These are phyloP conservation scores for Dimargaris cristalligena DNA, from an alignment of 192 early-diverging fungal species.

Conservation along the genomic window DNA sequence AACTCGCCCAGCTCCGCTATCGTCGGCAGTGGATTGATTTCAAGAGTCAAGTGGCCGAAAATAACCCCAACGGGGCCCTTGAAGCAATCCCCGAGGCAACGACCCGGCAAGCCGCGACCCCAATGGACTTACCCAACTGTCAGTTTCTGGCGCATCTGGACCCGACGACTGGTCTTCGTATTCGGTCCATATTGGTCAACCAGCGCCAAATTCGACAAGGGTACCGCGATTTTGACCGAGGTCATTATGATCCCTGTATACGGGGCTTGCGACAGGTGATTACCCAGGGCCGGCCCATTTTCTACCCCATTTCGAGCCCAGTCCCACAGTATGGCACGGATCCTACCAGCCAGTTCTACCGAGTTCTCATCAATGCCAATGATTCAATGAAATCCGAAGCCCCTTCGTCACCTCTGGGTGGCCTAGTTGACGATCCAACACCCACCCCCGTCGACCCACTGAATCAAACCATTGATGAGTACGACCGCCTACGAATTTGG, in stretches of 20 bases:
- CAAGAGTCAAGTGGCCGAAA: neutral
- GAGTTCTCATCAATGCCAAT: no score
- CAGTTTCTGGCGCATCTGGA: neutral
- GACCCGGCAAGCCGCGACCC: neutral
- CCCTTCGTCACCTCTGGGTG: neutral
- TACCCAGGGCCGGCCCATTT: no score
- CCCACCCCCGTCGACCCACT: neutral
- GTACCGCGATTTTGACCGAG: neutral
- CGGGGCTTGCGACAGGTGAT: neutral
- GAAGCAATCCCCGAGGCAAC: no score
- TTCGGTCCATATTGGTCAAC: neutral
- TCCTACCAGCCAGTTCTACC: neutral
- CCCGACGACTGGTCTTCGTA: neutral
- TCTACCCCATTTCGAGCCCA: neutral
- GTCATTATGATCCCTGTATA: neutral
- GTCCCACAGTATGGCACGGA: neutral
- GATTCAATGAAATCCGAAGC: neutral
- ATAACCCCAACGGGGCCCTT: neutral
- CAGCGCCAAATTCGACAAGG: neutral
- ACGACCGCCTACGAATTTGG: neutral
- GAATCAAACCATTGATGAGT: no score
- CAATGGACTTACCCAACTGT: conserved; percentile 2
- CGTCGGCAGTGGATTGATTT: neutral
- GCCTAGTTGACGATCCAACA: neutral
- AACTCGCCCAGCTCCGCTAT: neutral